Evolutionary conservation across 805 yeast species (phyloP), one percentile per base, ranked within the genome.

Genomic region (Crinitomyces ghanaensis): DNA sequence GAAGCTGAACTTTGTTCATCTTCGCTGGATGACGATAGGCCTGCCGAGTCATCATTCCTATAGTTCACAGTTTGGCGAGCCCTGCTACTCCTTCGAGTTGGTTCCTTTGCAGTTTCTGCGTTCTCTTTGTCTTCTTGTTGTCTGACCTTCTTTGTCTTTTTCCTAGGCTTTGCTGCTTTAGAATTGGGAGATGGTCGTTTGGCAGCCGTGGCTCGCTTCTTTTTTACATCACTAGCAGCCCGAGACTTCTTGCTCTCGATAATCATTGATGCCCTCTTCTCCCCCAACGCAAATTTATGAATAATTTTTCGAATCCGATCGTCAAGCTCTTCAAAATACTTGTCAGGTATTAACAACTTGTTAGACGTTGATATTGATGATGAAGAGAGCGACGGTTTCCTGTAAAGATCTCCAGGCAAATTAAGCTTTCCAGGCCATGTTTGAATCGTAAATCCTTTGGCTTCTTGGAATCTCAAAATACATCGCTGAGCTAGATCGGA

Each of bases 371-470:
- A 56, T 39, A 74, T 78, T 2, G 83, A 77, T 39, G 73, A 77
- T 11, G 62, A 57, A 2, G 69, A 50, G n/a, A 69, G 61, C 6
- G 62, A 59, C 63, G 78, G 72, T 1, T 80, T 72, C n/a, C 63
- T 58, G 54, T 68, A 83, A 6, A 81, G 50, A 48, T 84, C 95
- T n/a, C 65, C 56, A 0, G 88, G 77, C 13, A 84, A 53, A 13
- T 71, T 69, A 12, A 79, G 53, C 45, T 77, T 79, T 1, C 88
- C 93, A 0, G 94, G 93, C 74, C 86, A 85, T 0, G 85, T 74
- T 16, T 76, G 70, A 36, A 80, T 61, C 15, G 68, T 68, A 93
- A 94, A 83, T 28, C 63, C 65, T 45, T 67, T 74, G 16, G 56
- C 47, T 6, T 69, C 75, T 27, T 76, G 70, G 16, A 72, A 56